These are phyloP conservation scores for Benincasa hispida DNA, from an alignment of 306 rosid genomes.

Conservation along the genomic window DNA sequence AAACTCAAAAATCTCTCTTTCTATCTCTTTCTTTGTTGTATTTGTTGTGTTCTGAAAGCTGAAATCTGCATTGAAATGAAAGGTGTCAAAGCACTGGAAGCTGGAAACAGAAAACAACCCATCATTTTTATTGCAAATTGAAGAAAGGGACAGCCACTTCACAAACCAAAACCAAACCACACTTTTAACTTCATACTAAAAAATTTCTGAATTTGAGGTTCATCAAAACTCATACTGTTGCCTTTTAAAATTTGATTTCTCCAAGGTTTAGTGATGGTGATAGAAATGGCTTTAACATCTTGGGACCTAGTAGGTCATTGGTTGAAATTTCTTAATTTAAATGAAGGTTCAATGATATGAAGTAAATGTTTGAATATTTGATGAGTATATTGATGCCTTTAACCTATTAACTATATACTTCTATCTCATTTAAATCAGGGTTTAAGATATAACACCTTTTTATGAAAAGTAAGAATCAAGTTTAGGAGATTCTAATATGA, in stretches of 20 bases:
- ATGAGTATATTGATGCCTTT: too few species aligned
- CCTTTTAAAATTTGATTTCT: neutral
- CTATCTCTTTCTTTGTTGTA: neutral
- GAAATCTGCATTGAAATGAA: constrained; percentile 31
- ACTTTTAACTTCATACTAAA: neutral
- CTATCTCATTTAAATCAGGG: too few species aligned
- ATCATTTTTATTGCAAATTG: constrained; percentile 41
- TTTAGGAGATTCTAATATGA: too few species aligned
- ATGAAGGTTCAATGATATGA: neutral
- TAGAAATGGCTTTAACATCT: neutral
- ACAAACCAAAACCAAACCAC: neutral
- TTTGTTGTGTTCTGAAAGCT: neutral
- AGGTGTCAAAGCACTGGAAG: constrained; percentile 32
- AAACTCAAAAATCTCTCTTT: neutral
- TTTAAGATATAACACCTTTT: too few species aligned
- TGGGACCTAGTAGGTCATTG: neutral
- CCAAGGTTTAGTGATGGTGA: neutral
- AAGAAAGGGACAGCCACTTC: constrained; percentile 36
- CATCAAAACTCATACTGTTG: neutral
- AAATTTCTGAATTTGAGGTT: neutral
- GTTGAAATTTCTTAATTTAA: neutral
- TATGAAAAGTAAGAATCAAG: too few species aligned
- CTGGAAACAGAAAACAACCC: constrained; percentile 35
- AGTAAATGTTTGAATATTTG: too few species aligned
- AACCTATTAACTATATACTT: too few species aligned